Evolutionary conservation across 176 grass and related monocot species (phyloP).

Genomic region (Carex myosuroides): DNA sequence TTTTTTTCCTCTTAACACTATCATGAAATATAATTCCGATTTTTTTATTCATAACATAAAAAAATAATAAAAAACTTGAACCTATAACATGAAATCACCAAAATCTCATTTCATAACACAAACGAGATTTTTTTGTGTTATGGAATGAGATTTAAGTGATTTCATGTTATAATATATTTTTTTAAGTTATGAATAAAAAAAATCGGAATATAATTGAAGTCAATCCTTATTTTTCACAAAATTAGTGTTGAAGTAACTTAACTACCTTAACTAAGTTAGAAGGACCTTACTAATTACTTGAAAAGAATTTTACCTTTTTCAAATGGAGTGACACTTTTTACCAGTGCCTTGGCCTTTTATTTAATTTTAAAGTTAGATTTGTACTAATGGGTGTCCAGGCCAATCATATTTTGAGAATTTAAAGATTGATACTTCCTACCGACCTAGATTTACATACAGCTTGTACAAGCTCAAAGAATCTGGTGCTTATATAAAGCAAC

Average conservation of each 20-base stretch:
- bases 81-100: too few species aligned
- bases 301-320: not conserved
- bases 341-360: not conserved
- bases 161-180: too few species aligned
- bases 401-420: not conserved
- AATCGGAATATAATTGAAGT: too few species aligned
- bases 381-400: not conserved
- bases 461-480: not conserved
- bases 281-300: not conserved
- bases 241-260: not conserved
- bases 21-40: not conserved
- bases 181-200: too few species aligned
- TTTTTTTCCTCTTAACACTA: not conserved
- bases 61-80: too few species aligned
- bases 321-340: conserved; percentile 3
- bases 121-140: too few species aligned
- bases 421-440: conserved; percentile 14
- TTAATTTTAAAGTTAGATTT: not conserved
- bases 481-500: not conserved
- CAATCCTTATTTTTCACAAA: not conserved
- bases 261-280: not conserved
- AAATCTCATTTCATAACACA: too few species aligned
- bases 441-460: not conserved
- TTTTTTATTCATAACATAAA: not conserved
- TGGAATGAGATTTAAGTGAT: too few species aligned